These are phyloP conservation scores for Chaetoscypha palmicola DNA, from an alignment of 2,329 filamentous ascomycete species.

Conservation along the genomic window DNA sequence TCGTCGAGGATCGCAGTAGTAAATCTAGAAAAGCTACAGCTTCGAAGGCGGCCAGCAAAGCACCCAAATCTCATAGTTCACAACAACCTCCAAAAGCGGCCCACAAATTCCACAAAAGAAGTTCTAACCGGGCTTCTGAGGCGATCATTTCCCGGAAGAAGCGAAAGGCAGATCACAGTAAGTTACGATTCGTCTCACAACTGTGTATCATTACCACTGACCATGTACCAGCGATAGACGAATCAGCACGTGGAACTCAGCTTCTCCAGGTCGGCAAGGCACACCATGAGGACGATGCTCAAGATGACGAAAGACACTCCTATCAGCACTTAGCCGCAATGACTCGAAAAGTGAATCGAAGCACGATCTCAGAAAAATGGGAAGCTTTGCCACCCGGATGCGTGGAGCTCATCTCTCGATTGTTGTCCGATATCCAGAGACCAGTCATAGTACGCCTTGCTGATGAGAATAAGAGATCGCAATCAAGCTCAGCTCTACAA, in stretches of 20 bases:
- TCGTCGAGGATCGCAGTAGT: no score
- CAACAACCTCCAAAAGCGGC: background rate
- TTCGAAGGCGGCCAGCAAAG: conserved; percentile 3
- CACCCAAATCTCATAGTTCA: conserved; percentile 1
- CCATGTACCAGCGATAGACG: background rate
- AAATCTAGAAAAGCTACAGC: conserved; percentile 1
- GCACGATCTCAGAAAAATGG: conserved; percentile 64
- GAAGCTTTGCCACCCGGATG: conserved; percentile 47
- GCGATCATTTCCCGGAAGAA: no score
- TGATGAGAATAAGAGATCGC: conserved; percentile 38
- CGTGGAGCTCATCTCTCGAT: conserved; percentile 45
- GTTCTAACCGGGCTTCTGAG: no score
- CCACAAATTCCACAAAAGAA: no score
- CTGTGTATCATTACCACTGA: no score
- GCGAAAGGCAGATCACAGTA: background rate
- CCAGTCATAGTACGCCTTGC: conserved; percentile 53
- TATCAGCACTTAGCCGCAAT: conserved; percentile 47
- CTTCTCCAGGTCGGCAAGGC: conserved; percentile 4
- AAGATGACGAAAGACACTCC: conserved; percentile 9
- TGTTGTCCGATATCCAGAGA: conserved; percentile 53
- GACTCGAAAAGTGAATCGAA: conserved; percentile 49
- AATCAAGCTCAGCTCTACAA: conserved; percentile 44
- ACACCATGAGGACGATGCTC: conserved; percentile 5
- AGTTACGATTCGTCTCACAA: no score
- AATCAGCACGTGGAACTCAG: conserved; percentile 3